Conservation (phyloP, 2,329 filamentous ascomycete genomes). For the Pseudogymnoascus sp. region DNA sequence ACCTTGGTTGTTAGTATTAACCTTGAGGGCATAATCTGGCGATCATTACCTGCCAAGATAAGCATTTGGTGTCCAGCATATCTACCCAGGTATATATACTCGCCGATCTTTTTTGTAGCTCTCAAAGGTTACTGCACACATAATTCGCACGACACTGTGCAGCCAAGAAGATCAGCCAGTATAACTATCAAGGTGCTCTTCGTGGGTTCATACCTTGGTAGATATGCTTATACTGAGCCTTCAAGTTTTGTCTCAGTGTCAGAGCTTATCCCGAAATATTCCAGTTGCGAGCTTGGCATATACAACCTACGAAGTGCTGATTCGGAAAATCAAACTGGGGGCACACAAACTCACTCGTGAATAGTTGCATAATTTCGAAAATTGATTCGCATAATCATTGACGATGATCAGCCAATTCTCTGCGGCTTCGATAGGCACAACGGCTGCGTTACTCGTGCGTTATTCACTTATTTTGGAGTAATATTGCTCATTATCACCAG, state of each 20-base stretch:
- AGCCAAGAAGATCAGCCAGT: neutral
- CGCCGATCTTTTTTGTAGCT: neutral
- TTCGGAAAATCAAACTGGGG: neutral
- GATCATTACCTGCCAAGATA: neutral
- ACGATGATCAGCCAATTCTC: neutral
- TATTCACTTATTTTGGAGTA: neutral
- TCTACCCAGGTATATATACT: neutral
- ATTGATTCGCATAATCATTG: neutral
- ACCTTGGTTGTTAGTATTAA: neutral
- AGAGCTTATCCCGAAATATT: neutral
- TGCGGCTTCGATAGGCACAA: neutral
- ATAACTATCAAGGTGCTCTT: slow-evolving; percentile 3
- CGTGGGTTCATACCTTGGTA: neutral
- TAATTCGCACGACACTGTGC: neutral
- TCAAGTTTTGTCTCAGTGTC: neutral
- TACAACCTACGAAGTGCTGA: neutral
- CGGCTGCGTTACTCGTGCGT: neutral
- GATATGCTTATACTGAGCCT: neutral
- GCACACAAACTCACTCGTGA: neutral
- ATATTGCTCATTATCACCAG: neutral
- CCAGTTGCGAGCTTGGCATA: neutral
- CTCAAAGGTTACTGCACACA: neutral
- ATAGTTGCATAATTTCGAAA: neutral
- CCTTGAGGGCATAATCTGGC: neutral
- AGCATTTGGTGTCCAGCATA: neutral